Evolutionary conservation across 768 basidiomycete genomes (phyloP), one percentile per base, ranked within the genome.

Genomic region (Boletales sp.): DNA sequence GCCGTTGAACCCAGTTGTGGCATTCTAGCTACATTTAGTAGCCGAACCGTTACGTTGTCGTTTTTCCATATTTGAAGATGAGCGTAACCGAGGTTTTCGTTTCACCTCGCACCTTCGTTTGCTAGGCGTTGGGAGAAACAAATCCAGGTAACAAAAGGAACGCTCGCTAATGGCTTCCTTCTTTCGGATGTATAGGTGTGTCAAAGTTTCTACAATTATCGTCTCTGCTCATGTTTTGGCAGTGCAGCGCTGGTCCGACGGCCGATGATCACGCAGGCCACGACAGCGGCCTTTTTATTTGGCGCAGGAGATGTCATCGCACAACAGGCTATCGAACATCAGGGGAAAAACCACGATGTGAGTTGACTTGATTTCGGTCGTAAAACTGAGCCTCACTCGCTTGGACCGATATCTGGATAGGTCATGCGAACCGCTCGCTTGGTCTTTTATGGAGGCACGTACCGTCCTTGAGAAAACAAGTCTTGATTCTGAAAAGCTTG

Each of bases 231-330:
- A 57, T 55, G 34, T 17, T 12, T 8, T 51, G 30, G 25, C 64
- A 88, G 87, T 63, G 70, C 81, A 1, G 69, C 77, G 17, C 75
- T 89, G 18, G 67, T 84, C 44, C 78, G 82, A 11, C 74, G 80
- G 12, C 87, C 87, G 0, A 72, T 86, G 70, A 47, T 81, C 15
- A 70, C 81, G 2, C 85, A 87, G 56, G 86, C 82, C 49, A 67
- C 70, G 0, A 86, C 86, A 1, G 85, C 84, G 0, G 80, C 77
- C 1, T 57, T 85, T 44, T 70, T 91, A 9, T 91, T 90, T 55
- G 84, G 86, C 39, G 72, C 78, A 7, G 89, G 87, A 18, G 90
- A 92, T 62, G 59, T 93, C 1, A 78, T 94, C 38, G 93, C 93
- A 0, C 93, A 96, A 68, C 94, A 95, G 67, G 78, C 72, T 1